Base-by-base conservation (phyloP, 2,329 filamentous ascomycete species). In the Clarireedia homoeocarpa region DNA sequence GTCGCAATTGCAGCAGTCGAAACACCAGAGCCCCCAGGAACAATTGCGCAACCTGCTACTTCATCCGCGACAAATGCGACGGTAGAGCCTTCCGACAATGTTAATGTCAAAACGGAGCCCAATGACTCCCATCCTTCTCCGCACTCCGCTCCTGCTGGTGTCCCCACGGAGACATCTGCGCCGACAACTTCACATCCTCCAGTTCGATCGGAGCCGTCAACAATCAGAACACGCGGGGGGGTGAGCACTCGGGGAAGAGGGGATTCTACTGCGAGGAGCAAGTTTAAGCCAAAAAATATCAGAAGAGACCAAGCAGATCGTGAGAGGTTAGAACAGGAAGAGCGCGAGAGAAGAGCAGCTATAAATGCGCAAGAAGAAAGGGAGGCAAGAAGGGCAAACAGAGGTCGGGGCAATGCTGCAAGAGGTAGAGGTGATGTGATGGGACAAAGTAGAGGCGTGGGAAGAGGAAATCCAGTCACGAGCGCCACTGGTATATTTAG, bases 391-490 rank as follows among this genome's bases (percentile, higher is more conserved):
- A 58, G 61, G 47, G 60, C 56, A 2, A 17, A 47, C 12, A 58
- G 62, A 51, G 61, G 55, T 4, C 59, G 65, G 54, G 64, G 63
- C 6, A 59, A 61, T 46, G 53, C 57, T 17, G 60, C 58, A 14
- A 58, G 66, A 48, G 66, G 66, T 14, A 62, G 67, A 59, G 67
- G 68, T 26, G 67, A 69, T 66, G 61, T 61, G 42, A 69, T 70
- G 68, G 67, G 67, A 23, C 59, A 61, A 42, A 53, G 61, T 15
- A 47, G 53, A 36, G 50, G 55, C 1, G 48, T 38, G 30, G 59
- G 49, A 45, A 50, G 59, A 44, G 56, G 51, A 26, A 53, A 55
- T 53, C 53, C 53, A 44, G 24, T 20, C 2, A 48, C 59, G 12
- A 62, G 65, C 45, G 62, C 57, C 20, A 52, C 58, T 50, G 59